Evolutionary conservation across 2,329 filamentous ascomycete species (phyloP).

Genomic region (Botrytis aclada): DNA sequence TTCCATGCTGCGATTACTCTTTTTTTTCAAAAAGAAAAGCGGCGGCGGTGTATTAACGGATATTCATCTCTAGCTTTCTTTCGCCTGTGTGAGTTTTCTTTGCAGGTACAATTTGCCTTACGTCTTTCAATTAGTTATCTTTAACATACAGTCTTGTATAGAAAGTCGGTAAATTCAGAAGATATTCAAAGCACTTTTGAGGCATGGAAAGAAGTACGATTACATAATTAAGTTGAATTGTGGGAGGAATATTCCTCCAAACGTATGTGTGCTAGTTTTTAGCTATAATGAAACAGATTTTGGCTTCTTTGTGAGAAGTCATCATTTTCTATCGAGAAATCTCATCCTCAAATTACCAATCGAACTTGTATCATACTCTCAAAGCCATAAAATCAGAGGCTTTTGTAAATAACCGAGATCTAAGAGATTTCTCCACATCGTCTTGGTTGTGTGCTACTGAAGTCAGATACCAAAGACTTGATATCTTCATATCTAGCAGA

Average conservation of each 20-base stretch:
- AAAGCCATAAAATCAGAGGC: too few relatives aligned
- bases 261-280: not conserved
- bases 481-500: not conserved
- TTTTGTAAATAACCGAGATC: not conserved
- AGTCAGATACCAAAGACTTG: not conserved
- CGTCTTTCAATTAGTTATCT: fast-evolving
- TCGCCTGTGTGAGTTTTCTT: not conserved
- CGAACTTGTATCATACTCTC: not conserved
- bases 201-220: not conserved
- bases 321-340: not conserved
- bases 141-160: not conserved
- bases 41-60: fast-evolving
- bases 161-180: not conserved
- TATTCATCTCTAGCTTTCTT: not conserved
- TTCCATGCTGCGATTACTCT: not conserved
- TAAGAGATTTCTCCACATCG: too few relatives aligned
- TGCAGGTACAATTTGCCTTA: not conserved
- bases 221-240: not conserved
- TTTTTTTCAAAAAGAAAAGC: not conserved
- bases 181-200: not conserved
- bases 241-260: not conserved
- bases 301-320: not conserved
- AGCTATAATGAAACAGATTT: not conserved
- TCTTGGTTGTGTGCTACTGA: not conserved
- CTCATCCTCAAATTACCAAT: too few relatives aligned